These are phyloP conservation scores for Clarireedia paspali DNA, from an alignment of 2,329 filamentous ascomycete species.

Conservation along the genomic window DNA sequence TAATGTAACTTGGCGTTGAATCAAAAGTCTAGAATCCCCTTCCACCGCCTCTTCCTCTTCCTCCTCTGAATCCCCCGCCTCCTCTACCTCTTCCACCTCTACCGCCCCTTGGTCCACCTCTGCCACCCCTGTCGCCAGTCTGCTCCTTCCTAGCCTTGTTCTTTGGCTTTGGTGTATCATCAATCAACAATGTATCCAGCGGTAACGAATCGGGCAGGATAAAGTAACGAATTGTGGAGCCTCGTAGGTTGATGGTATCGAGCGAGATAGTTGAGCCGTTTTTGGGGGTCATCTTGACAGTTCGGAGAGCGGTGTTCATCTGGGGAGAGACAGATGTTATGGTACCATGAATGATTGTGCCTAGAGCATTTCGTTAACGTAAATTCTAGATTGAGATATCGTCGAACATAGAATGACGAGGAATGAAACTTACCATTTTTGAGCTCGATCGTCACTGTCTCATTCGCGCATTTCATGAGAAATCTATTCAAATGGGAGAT, in stretches of 20 bases:
- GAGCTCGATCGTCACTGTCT: constrained; percentile 95
- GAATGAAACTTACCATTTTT: constrained; percentile 71
- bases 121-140: constrained; percentile 39
- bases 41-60: constrained; percentile 44
- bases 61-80: constrained; percentile 46
- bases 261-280: constrained; percentile 81
- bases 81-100: constrained; percentile 44
- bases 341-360: constrained; percentile 93
- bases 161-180: constrained; percentile 97
- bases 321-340: constrained; percentile 94
- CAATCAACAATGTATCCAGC: constrained; percentile 88
- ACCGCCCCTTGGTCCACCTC: constrained; percentile 37
- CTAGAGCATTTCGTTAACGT: constrained; percentile 38
- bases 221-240: constrained; percentile 91
- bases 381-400: neutral
- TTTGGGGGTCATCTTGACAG: constrained; percentile 91
- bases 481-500: constrained; percentile 53
- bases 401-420: neutral
- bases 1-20: no score
- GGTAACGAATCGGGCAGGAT: constrained; percentile 94
- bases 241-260: constrained; percentile 94
- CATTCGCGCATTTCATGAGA: constrained; percentile 98
- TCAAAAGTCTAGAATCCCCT: constrained; percentile 26
- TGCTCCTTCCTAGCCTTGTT: constrained; percentile 98
- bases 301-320: constrained; percentile 96